Percentiles rank a stretch among this genome's conserved stretches.
These are phyloP conservation scores for Taxawa tesnikishii DNA, from an alignment of 2,329 filamentous ascomycete species.

Conservation along the genomic window DNA sequence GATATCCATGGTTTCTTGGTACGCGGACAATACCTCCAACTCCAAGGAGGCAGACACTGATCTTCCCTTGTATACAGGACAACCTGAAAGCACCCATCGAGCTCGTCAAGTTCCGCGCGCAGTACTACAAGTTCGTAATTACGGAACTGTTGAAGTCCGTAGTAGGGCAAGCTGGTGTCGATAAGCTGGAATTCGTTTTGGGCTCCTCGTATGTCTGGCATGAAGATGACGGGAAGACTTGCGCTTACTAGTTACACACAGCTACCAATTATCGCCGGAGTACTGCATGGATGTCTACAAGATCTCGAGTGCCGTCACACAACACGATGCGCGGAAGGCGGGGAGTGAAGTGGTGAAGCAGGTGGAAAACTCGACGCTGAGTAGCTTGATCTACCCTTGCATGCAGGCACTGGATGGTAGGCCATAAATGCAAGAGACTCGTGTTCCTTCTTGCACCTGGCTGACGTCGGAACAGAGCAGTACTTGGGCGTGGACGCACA, in stretches of 20 bases:
- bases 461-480: too few species aligned
- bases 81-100: slow-evolving; percentile 58
- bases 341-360: slow-evolving; percentile 95
- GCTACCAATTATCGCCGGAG: slow-evolving; percentile 53
- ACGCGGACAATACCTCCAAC: slow-evolving; percentile 24
- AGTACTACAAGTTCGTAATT: slow-evolving; percentile 74
- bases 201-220: slow-evolving; percentile 46
- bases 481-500: slow-evolving; percentile 80
- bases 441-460: too few species aligned
- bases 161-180: slow-evolving; percentile 63
- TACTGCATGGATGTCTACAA: slow-evolving; percentile 88
- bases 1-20: slow-evolving; percentile 61
- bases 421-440: too few species aligned
- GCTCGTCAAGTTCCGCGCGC: slow-evolving; percentile 66
- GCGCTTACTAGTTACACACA: slow-evolving; percentile 17
- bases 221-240: not conserved
- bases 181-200: slow-evolving; percentile 70
- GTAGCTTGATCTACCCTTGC: slow-evolving; percentile 68
- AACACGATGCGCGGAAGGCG: slow-evolving; percentile 78
- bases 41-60: not conserved
- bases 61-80: slow-evolving; percentile 11
- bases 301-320: slow-evolving; percentile 55
- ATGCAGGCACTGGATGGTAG: slow-evolving; percentile 86
- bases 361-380: slow-evolving; percentile 60
- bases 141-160: slow-evolving; percentile 64